Percentiles rank a stretch among this genome's conserved stretches.
Evolutionary conservation across 2,329 filamentous ascomycete genomes (phyloP).

Genomic region (Paracoccidioides brasiliensis): DNA sequence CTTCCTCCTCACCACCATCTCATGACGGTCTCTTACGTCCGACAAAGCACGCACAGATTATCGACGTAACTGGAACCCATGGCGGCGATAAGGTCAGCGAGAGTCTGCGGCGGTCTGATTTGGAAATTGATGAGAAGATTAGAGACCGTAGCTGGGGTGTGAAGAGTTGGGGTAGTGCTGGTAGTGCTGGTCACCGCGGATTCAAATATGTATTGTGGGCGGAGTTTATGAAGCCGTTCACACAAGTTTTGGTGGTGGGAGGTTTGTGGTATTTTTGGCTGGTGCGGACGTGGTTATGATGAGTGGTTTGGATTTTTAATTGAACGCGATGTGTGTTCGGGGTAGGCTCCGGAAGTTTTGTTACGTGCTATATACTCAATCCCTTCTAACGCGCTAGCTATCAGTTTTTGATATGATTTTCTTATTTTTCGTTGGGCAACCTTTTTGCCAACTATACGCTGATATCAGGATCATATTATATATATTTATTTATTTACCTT

Average conservation of each 20-base stretch:
- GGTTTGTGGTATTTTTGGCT: constrained; percentile 54
- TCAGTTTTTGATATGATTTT: too few relatives aligned
- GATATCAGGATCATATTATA: too few relatives aligned
- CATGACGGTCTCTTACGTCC: not conserved
- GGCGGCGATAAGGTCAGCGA: constrained; percentile 19
- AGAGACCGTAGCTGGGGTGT: constrained; percentile 14
- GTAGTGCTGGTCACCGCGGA: constrained; percentile 19
- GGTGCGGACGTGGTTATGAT: constrained; percentile 45
- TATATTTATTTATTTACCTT: too few relatives aligned
- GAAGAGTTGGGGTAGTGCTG: constrained; percentile 1
- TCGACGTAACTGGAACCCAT: constrained; percentile 1
- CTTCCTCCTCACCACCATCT: constrained; percentile 3
- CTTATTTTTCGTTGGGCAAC: too few relatives aligned
- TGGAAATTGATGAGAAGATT: constrained; percentile 18
- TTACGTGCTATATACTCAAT: too few relatives aligned
- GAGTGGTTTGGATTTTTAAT: not conserved
- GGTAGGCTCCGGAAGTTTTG: too few relatives aligned
- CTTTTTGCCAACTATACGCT: too few relatives aligned
- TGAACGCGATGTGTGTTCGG: too few relatives aligned
- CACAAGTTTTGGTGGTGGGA: constrained; percentile 51
- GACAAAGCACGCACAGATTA: constrained; percentile 6
- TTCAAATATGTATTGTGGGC: constrained; percentile 36
- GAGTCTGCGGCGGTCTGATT: constrained; percentile 21
- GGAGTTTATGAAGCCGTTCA: constrained; percentile 50
- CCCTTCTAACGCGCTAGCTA: too few relatives aligned